Conservation (phyloP, 2,329 filamentous ascomycete species). For the Venturia pyrina region DNA sequence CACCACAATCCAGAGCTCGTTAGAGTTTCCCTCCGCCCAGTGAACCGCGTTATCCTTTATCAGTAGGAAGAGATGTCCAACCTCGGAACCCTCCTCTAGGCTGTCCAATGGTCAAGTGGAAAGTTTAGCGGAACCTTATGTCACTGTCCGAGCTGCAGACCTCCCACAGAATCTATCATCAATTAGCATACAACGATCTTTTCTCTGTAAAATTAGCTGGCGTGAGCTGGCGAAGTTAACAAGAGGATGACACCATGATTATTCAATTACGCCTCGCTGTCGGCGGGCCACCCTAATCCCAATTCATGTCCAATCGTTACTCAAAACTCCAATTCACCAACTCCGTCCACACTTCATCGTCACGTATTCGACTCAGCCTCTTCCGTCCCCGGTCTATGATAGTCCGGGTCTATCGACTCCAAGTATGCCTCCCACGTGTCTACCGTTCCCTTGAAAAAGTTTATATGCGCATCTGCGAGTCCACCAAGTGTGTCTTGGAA, state of each 20-base stretch:
- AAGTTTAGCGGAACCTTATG: too few species aligned
- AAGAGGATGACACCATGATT: neutral
- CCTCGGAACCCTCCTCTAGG: too few species aligned
- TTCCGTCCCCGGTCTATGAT: neutral
- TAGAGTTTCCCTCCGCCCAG: neutral
- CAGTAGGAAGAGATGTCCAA: too few species aligned
- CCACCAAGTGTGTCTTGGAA: conserved; percentile 79
- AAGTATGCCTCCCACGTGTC: conserved; percentile 85
- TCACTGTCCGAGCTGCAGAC: too few species aligned
- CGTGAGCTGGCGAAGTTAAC: neutral
- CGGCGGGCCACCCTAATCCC: neutral
- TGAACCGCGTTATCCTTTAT: too few species aligned
- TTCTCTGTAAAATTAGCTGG: neutral
- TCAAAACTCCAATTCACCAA: neutral
- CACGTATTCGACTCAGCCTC: neutral
- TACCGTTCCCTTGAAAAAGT: conserved; percentile 72
- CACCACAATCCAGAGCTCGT: neutral
- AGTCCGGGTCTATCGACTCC: conserved; percentile 60
- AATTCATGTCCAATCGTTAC: neutral
- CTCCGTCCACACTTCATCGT: neutral
- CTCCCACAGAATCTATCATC: too few species aligned
- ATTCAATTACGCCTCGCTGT: neutral
- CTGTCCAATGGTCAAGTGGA: too few species aligned
- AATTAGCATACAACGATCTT: neutral
- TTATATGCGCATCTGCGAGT: conserved; percentile 74